These are phyloP conservation scores for Trametes cubensis DNA, from an alignment of 768 basidiomycete species.

Conservation along the genomic window DNA sequence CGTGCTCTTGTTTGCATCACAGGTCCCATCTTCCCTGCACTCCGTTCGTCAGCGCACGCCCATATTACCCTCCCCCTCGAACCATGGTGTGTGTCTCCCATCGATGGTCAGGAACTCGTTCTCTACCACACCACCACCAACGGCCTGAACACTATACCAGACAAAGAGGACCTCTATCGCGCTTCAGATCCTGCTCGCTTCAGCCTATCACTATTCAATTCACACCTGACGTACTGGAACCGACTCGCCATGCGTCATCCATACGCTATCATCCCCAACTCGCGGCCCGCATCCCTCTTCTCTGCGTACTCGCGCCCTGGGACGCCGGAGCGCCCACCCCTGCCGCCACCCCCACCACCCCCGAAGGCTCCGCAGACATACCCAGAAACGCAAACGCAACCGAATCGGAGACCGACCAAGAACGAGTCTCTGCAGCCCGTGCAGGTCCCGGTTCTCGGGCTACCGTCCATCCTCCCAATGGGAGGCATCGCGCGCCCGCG, in stretches of 20 bases:
- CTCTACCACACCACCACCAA: no score
- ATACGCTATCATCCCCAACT: conserved; percentile 5
- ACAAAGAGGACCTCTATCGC: no score
- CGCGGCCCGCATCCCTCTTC: conserved; percentile 5
- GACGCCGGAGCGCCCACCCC: background rate
- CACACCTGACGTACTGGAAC: background rate
- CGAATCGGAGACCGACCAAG: background rate
- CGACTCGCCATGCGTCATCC: conserved; percentile 6
- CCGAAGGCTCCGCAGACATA: background rate
- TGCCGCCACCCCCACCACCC: background rate
- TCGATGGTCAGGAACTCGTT: background rate
- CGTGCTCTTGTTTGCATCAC: background rate
- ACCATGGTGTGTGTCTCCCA: background rate
- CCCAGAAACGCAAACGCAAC: background rate
- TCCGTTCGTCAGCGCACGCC: background rate
- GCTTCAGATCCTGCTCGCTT: no score
- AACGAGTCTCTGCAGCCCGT: background rate
- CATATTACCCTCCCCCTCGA: no score
- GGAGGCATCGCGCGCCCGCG: background rate
- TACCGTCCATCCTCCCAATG: background rate
- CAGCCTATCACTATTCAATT: background rate
- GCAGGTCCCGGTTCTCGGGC: background rate
- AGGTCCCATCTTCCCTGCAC: background rate
- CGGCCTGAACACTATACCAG: no score
- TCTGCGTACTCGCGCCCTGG: background rate